phyloP scores from a whole-genome alignment of 495 filamentous ascomycete species.

The Penicillium chermesinum region DNA sequence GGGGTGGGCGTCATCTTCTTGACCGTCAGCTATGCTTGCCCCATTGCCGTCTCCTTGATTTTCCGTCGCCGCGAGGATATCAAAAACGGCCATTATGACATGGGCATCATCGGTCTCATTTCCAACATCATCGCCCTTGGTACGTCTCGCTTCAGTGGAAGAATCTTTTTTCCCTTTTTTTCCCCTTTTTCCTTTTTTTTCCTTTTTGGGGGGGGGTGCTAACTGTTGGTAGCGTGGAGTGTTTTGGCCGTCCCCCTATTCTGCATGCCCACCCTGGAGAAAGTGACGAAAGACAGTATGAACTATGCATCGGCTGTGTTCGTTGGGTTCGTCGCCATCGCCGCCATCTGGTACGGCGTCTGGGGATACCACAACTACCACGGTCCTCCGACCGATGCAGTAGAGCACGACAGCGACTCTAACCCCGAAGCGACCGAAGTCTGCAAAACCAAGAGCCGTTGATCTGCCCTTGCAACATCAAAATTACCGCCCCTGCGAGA shows the following conservation, averaged over 20 bases:
- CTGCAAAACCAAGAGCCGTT: slow-evolving; percentile 1
- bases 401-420: slow-evolving; percentile 13
- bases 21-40: slow-evolving; percentile 50
- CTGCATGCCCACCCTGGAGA: slow-evolving; percentile 37
- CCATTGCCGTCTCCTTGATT: slow-evolving; percentile 48
- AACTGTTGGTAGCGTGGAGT: slow-evolving; percentile 47
- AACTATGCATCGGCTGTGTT: slow-evolving; percentile 59
- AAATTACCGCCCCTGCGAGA: neutral
- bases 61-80: slow-evolving; percentile 47
- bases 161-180: neutral
- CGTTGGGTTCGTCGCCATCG: slow-evolving; percentile 47
- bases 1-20: slow-evolving; percentile 55
- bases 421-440: slow-evolving; percentile 14
- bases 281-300: slow-evolving; percentile 36
- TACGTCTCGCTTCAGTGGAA: too few species aligned
- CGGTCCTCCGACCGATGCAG: slow-evolving; percentile 25
- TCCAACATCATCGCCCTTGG: slow-evolving; percentile 50
- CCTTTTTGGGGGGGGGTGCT: slow-evolving; percentile 1
- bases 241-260: slow-evolving; percentile 52
- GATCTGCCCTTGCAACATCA: neutral
- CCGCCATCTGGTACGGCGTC: slow-evolving; percentile 55
- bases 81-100: slow-evolving; percentile 48
- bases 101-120: slow-evolving; percentile 51
- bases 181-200: neutral
- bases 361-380: slow-evolving; percentile 46